Evolutionary conservation across 1,284 basidiomycete species (phyloP), one percentile per base, ranked within the genome.

Genomic region (Phylloporus sp.): DNA sequence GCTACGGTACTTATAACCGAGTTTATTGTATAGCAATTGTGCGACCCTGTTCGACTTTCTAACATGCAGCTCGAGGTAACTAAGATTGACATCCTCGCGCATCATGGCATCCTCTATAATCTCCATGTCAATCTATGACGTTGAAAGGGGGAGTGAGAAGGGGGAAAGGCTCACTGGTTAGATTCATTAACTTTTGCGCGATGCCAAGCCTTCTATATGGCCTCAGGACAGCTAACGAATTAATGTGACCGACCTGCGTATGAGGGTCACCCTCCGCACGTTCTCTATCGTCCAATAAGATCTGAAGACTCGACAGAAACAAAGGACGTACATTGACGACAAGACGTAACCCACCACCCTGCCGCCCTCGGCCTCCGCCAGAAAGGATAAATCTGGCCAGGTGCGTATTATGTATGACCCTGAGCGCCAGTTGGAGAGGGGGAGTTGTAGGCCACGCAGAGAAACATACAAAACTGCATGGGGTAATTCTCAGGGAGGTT

Each of bases 331-430:
- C 97, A 98, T 97, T 80, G 97, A 97, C 0, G 94, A 95, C 17
- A 98, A 83, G 32, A 98, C 96, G 80, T 98, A 98, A 29, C 97
- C 97, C 1, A 99, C 95, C 60, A 98, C 91, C 62, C 94, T 86
- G 0, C 96, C 95, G 75, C 91, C 91, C 68, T 91, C 88, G 75
- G 97, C 95, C 77, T 97, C 95, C 1, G 96, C 97, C 25, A 99
- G 95, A 78, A 94, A 99, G 4, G 95, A 97, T 29, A 98, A 85
- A 72, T 95, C 91, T 2, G 97, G 97, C 97, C 97, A 99, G 14
- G 92, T 95, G 75, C 97, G 82, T 11, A 90, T 86, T 77, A 97
- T 95, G 79, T 95, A 96, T 62, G 96, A 85, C 85, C 97, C 96
- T 98, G 65, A 35, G n/a, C 15, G 35, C 68, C 53, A 63, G 68